Percentiles rank a stretch among this genome's conserved stretches.
These are phyloP conservation scores for Carex littledalei DNA, from an alignment of 176 grass and related monocot species.

Conservation along the genomic window DNA sequence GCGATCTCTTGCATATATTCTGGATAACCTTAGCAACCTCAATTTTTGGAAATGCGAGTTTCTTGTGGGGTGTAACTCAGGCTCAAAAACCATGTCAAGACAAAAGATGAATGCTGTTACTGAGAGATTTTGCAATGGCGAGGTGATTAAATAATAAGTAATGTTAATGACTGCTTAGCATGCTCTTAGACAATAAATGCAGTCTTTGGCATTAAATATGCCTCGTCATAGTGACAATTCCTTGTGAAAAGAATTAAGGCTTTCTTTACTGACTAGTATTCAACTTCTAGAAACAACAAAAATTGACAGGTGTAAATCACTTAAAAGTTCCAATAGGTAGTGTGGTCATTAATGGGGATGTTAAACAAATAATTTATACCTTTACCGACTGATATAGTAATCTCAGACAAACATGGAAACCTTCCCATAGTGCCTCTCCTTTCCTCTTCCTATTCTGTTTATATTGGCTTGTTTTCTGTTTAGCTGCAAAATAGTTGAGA, in stretches of 20 bases:
- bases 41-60: slow-evolving; percentile 83
- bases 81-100: slow-evolving; percentile 70
- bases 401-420: background rate
- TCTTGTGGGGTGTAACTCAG: slow-evolving; percentile 75
- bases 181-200: background rate
- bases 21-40: slow-evolving; percentile 56
- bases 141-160: slow-evolving; percentile 47
- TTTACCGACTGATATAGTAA: background rate
- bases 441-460: background rate
- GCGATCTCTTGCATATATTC: slow-evolving; percentile 59
- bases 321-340: background rate
- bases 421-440: background rate
- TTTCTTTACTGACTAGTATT: background rate
- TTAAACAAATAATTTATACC: background rate
- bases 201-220: slow-evolving; percentile 8
- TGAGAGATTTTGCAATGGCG: slow-evolving; percentile 69
- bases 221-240: background rate
- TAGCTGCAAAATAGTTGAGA: slow-evolving; percentile 9
- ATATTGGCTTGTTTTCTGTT: background rate
- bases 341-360: background rate
- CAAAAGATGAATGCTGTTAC: slow-evolving; percentile 72
- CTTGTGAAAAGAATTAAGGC: background rate
- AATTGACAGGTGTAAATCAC: slow-evolving; percentile 1
- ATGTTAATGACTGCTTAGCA: slow-evolving; percentile 7
- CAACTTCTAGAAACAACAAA: slow-evolving; percentile 3